Evolutionary conservation across 768 basidiomycete species (phyloP).

Genomic region (Naganishia friedmannii): DNA sequence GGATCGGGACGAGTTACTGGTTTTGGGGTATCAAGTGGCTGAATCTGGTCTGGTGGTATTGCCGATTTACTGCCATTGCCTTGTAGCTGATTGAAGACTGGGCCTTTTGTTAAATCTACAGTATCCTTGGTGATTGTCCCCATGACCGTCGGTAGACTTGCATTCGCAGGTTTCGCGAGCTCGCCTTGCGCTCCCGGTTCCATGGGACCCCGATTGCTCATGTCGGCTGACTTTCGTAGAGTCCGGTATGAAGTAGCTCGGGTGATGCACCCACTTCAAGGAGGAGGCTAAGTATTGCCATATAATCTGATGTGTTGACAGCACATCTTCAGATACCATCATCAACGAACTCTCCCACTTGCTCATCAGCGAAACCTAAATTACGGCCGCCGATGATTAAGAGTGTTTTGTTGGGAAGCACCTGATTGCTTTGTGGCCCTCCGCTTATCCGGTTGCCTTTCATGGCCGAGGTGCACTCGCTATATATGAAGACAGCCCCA

Average conservation of each 20-base stretch:
- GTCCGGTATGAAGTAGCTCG: too few species aligned
- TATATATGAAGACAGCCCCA: not conserved
- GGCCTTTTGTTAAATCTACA: not conserved
- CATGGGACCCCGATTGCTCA: not conserved
- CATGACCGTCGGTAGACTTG: not conserved
- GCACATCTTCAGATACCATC: too few species aligned
- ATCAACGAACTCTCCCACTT: too few species aligned
- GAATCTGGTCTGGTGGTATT: not conserved
- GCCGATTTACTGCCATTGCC: not conserved
- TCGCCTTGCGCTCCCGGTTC: not conserved
- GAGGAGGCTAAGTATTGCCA: too few species aligned
- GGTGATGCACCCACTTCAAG: too few species aligned
- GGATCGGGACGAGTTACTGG: slow-evolving; percentile 5
- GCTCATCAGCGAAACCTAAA: not conserved
- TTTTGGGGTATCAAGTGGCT: not conserved
- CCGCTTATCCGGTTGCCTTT: slow-evolving; percentile 12
- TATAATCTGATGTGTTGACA: too few species aligned
- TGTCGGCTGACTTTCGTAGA: not conserved
- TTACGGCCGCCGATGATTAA: not conserved
- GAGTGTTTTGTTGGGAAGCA: too few species aligned
- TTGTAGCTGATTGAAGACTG: not conserved
- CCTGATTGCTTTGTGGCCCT: not conserved
- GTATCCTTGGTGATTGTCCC: not conserved
- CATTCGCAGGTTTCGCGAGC: not conserved
- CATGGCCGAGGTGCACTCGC: not conserved